These are phyloP conservation scores for Pulveroboletus ravenelii DNA, from an alignment of 768 basidiomycete species.

Conservation along the genomic window DNA sequence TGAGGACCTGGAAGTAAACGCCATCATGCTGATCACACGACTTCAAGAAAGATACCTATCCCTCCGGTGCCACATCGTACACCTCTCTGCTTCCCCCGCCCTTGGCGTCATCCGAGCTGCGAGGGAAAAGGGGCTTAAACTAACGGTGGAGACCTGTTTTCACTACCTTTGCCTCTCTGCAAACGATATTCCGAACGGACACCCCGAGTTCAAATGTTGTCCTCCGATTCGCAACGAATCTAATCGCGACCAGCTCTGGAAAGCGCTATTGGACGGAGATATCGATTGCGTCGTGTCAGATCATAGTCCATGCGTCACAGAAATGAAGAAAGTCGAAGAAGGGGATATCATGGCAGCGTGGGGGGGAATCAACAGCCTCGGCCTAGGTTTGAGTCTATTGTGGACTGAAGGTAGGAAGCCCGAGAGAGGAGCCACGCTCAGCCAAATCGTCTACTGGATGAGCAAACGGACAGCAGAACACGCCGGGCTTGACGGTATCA, in stretches of 20 bases:
- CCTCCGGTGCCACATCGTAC: constrained; percentile 89
- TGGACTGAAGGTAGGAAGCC: constrained; percentile 76
- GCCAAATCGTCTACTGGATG: constrained; percentile 71
- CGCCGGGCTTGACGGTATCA: constrained; percentile 62
- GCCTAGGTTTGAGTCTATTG: constrained; percentile 80
- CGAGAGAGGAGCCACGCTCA: constrained; percentile 49
- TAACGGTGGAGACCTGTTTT: constrained; percentile 97
- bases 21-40: constrained; percentile 70
- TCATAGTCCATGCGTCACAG: constrained; percentile 85
- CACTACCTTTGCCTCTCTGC: constrained; percentile 86
- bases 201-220: constrained; percentile 92
- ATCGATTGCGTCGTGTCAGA: constrained; percentile 96
- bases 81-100: constrained; percentile 83
- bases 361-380: constrained; percentile 92
- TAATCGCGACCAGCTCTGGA: constrained; percentile 79
- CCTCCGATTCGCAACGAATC: constrained; percentile 77
- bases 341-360: constrained; percentile 87
- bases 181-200: constrained; percentile 66
- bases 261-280: constrained; percentile 70
- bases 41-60: constrained; percentile 59
- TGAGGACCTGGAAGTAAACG: constrained; percentile 69
- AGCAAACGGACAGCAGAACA: constrained; percentile 71
- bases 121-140: constrained; percentile 52
- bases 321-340: constrained; percentile 71
- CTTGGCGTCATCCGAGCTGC: constrained; percentile 74